Evolutionary conservation across 1,284 basidiomycete genomes (phyloP).

Genomic region (Hymenochaete sp.): DNA sequence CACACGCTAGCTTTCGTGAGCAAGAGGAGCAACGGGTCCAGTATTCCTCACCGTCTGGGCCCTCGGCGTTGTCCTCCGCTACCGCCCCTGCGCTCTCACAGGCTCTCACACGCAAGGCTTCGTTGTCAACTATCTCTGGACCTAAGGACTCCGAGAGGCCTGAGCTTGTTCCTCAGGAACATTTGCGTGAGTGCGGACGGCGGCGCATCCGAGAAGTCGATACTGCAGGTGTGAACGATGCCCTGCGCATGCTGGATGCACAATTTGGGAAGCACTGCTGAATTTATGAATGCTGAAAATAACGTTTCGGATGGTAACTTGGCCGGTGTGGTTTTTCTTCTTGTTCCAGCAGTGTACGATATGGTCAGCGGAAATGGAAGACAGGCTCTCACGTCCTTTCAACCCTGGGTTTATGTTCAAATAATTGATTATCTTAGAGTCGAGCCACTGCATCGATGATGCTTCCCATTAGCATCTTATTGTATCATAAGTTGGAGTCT

Average conservation of each 20-base stretch:
- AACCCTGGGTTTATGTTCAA: too few species aligned
- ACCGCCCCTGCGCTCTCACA: neutral
- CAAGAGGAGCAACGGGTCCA: conserved; percentile 36
- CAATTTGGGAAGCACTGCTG: conserved; percentile 39
- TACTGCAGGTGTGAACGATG: conserved; percentile 69
- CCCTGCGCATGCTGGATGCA: conserved; percentile 68
- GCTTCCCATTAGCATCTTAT: too few species aligned
- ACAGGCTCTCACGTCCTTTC: too few species aligned
- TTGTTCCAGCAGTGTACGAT: too few species aligned
- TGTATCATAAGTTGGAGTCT: too few species aligned
- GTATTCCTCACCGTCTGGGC: conserved; percentile 6
- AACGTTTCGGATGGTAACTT: too few species aligned
- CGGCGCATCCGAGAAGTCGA: conserved; percentile 65
- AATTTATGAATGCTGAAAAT: too few species aligned
- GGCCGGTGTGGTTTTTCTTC: too few species aligned
- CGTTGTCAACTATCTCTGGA: conserved; percentile 2
- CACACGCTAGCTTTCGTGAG: conserved; percentile 38
- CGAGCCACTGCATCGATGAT: too few species aligned
- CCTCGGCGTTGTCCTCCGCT: neutral
- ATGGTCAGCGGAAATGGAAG: too few species aligned
- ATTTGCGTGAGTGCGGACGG: conserved; percentile 50
- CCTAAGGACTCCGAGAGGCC: conserved; percentile 23
- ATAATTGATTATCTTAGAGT: too few species aligned
- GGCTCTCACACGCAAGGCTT: neutral
- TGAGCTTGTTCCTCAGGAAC: conserved; percentile 48